These are phyloP conservation scores for Fomitopsis serialis DNA, from an alignment of 768 basidiomycete species.

Conservation along the genomic window DNA sequence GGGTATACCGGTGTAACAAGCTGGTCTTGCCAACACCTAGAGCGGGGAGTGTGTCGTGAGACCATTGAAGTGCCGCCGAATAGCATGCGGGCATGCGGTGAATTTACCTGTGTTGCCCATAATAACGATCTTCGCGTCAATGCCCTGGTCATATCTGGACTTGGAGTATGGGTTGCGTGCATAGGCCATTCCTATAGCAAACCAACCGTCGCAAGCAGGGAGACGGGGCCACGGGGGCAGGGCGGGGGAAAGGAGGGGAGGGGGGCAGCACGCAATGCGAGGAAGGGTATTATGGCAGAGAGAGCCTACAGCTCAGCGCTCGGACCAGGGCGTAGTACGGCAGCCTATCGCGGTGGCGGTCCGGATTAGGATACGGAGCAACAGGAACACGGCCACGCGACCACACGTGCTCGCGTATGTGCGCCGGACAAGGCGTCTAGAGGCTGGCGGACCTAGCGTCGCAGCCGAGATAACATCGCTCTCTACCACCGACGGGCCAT, in stretches of 20 bases:
- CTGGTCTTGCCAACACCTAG: conserved; percentile 91
- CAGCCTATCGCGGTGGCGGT: conserved; percentile 4
- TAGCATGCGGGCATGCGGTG: conserved; percentile 7
- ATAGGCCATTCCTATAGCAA: conserved; percentile 49
- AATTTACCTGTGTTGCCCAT: conserved; percentile 74
- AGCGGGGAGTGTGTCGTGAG: neutral
- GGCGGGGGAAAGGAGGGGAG: conserved; percentile 27
- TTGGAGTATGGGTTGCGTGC: conserved; percentile 57
- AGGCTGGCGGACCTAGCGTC: neutral
- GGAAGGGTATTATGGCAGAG: conserved; percentile 24
- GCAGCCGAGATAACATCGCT: conserved; percentile 3
- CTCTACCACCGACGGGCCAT: neutral
- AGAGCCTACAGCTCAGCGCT: conserved; percentile 25
- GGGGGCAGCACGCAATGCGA: conserved; percentile 26
- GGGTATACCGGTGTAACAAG: conserved; percentile 84
- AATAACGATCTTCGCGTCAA: conserved; percentile 94
- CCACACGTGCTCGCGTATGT: neutral
- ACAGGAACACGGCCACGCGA: neutral
- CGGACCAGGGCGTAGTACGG: neutral
- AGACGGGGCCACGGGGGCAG: conserved; percentile 42
- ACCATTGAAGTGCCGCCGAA: conserved; percentile 3
- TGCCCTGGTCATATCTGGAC: conserved; percentile 72
- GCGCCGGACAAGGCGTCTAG: no score
- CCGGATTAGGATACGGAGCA: conserved; percentile 5
- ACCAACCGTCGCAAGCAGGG: conserved; percentile 19